phyloP scores from a whole-genome alignment of 169 alveolate species.

The Plasmodium malariae region DNA sequence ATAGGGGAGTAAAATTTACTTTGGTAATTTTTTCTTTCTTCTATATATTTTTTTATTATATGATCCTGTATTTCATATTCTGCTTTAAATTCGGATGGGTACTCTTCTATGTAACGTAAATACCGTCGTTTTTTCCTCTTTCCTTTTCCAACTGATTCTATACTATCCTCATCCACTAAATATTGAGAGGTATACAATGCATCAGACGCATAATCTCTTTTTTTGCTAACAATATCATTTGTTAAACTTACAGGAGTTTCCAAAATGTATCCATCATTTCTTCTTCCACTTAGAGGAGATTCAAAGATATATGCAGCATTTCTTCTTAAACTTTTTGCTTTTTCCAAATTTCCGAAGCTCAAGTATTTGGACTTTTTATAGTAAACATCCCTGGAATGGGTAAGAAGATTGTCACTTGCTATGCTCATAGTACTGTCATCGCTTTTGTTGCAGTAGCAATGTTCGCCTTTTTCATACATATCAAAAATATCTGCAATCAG shows the following conservation, averaged over 20 bases:
- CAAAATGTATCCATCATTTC: not conserved
- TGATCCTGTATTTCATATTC: constrained; percentile 13
- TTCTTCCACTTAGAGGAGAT: constrained; percentile 19
- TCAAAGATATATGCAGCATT: constrained; percentile 16
- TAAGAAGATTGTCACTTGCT: not conserved
- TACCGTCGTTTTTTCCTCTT: not conserved
- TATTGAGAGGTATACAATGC: constrained; percentile 44
- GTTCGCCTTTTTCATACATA: constrained; percentile 2
- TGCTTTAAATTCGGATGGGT: constrained; percentile 27
- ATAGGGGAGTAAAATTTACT: constrained; percentile 21
- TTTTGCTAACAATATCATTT: constrained; percentile 2
- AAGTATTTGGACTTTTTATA: constrained; percentile 42
- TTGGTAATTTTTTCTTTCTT: constrained; percentile 52
- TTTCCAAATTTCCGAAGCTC: not conserved
- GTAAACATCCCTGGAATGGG: not conserved
- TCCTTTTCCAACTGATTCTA: not conserved
- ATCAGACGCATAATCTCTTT: constrained; percentile 12
- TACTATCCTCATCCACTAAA: not conserved
- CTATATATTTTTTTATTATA: constrained; percentile 26
- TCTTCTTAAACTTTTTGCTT: constrained; percentile 10
- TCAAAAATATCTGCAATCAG: constrained; percentile 19
- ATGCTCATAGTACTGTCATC: constrained; percentile 27
- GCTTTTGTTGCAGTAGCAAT: constrained; percentile 4
- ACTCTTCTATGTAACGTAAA: constrained; percentile 67
- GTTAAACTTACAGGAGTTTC: constrained; percentile 43